Base-by-base conservation (phyloP, 73 alveolate genomes). In the Halteria grandinella region DNA sequence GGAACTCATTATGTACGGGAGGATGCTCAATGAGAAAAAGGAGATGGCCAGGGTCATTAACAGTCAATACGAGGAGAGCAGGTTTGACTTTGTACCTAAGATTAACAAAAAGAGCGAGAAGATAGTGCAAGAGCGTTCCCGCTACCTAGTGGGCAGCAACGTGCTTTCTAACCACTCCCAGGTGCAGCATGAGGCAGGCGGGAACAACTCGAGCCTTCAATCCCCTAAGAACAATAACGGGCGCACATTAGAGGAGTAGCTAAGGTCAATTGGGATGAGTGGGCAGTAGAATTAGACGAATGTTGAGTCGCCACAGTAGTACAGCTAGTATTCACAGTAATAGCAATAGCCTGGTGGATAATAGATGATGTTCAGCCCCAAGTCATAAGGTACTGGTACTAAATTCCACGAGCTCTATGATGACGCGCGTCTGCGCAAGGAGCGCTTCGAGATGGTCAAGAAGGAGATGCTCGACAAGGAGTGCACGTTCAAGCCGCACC, bases 401-500 rank as follows among this genome's bases (percentile, higher is more conserved):
- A n/a, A n/a, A n/a, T n/a, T n/a, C n/a, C n/a, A n/a, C 17, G 41
- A 59, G 5, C 48, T 75, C 23, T 77, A 51, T 34, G 75, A 77
- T n/a, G 89, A 77, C 25, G 89, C 89, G 0, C 8, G 15, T 51
- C 25, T 37, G 23, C 60, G 89, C 48, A 5, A 21, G 7, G 74
- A 63, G 23, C 43, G 89, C 29, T 39, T 63, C 25, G 73, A 63
- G 7, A 41, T 63, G 36, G 49, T 77, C 14, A 63, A 77, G 40
- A n/a, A 69, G 25, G 78, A 47, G 45, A 63, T 80, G 12, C 24
- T 77, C 11, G 89, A 77, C 23, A 59, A 54, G 5, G 89, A 77
- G 34, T 77, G 89, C 37, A 77, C 89, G 27, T 77, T 77, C 49
- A 77, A 77, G 51, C 89, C 89, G 2, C 50, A 45, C 20, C 24